Conservation (phyloP, 805 yeast genomes). For the Pichia occidentalis region DNA sequence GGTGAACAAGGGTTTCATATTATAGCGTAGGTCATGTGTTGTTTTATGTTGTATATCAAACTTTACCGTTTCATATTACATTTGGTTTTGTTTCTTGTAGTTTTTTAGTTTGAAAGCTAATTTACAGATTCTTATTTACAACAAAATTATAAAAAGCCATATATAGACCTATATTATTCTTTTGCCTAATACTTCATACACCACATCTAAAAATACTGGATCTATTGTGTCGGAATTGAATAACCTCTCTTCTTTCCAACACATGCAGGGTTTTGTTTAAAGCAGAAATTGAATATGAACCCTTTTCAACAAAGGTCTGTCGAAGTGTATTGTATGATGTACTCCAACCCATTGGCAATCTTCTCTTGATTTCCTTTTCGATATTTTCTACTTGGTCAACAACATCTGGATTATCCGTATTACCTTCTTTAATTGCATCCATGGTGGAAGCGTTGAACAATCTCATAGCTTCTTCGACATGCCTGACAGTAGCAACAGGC, state of each 20-base stretch:
- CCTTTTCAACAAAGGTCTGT: slow-evolving; percentile 68
- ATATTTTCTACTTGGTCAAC: slow-evolving; percentile 69
- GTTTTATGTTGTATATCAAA: too few species aligned
- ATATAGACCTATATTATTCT: too few species aligned
- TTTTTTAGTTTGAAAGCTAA: too few species aligned
- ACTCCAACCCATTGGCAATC: slow-evolving; percentile 95
- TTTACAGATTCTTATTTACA: neutral
- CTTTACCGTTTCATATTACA: too few species aligned
- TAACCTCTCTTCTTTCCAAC: slow-evolving; percentile 80
- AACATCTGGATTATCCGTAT: slow-evolving; percentile 47
- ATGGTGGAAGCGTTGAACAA: slow-evolving; percentile 94
- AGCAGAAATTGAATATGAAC: slow-evolving; percentile 57
- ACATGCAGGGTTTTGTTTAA: slow-evolving; percentile 77
- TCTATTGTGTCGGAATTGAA: slow-evolving; percentile 82
- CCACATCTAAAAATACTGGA: slow-evolving; percentile 74
- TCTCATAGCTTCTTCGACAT: slow-evolving; percentile 93
- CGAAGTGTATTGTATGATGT: slow-evolving; percentile 79
- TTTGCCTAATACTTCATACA: slow-evolving; percentile 36
- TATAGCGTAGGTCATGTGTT: slow-evolving; percentile 16
- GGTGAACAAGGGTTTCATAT: slow-evolving; percentile 60
- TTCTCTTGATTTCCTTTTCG: slow-evolving; percentile 78
- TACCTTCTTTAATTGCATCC: slow-evolving; percentile 66
- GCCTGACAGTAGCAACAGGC: slow-evolving; percentile 80
- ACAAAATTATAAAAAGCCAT: too few species aligned
- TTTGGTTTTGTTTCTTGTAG: too few species aligned